A percentile compares a stretch with the other conserved stretches of the same genome.
Evolutionary conservation across 1,139 yeast species (phyloP).

Genomic region (Kodamaea arcana): DNA sequence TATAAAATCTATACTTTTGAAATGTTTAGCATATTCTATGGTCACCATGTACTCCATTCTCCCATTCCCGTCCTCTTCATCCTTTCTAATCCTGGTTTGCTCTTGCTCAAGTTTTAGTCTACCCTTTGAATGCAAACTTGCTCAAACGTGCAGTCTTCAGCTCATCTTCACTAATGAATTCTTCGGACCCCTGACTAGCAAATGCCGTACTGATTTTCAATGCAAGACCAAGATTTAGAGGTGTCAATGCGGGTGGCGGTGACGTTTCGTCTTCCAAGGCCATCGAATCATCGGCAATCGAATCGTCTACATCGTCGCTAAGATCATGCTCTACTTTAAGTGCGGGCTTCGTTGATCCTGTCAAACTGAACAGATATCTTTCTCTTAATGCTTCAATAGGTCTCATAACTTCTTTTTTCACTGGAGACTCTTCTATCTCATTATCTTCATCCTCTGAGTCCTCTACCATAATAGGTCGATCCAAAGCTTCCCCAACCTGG

Average conservation of each 20-base stretch:
- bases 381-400: conserved; percentile 23
- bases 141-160: conserved; percentile 1
- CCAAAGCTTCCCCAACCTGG: not conserved
- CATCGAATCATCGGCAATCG: too few relatives aligned
- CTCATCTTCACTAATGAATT: conserved; percentile 7
- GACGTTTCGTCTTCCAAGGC: too few relatives aligned
- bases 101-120: too few relatives aligned
- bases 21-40: too few relatives aligned
- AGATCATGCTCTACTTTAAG: not conserved
- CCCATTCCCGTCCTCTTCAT: too few relatives aligned
- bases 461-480: too few relatives aligned
- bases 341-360: not conserved
- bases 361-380: conserved; percentile 24
- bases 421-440: conserved; percentile 43
- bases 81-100: too few relatives aligned
- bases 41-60: too few relatives aligned
- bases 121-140: conserved; percentile 21
- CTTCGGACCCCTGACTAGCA: conserved; percentile 6
- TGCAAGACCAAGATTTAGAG: not conserved
- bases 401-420: conserved; percentile 19
- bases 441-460: conserved; percentile 32
- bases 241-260: too few relatives aligned
- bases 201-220: not conserved
- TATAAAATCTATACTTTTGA: too few relatives aligned
- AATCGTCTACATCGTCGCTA: conserved; percentile 10